These are phyloP conservation scores for Liriodendron chinense DNA, from an alignment of 164 flowering plant species.

Conservation along the genomic window DNA sequence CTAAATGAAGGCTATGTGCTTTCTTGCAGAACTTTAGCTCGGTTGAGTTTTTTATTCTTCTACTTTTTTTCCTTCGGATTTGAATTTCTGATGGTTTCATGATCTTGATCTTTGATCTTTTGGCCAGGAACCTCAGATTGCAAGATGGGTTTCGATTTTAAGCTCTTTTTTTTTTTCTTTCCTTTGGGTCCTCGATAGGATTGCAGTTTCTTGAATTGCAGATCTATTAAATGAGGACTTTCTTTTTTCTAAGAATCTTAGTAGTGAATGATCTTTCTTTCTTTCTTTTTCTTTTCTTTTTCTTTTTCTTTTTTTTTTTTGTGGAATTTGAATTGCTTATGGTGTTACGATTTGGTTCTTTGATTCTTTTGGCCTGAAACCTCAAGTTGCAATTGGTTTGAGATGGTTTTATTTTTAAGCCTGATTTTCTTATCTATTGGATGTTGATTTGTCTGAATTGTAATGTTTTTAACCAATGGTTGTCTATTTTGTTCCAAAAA, in stretches of 20 bases:
- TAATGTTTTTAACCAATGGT: too few species aligned
- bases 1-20: not conserved
- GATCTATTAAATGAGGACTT: too few species aligned
- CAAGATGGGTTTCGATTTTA: not conserved
- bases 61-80: constrained; percentile 12
- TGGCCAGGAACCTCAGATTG: not conserved
- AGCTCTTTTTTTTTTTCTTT: too few species aligned
- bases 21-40: not conserved
- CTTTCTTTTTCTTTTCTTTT: too few species aligned
- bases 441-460: too few species aligned
- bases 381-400: not conserved
- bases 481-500: not conserved
- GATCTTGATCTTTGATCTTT: not conserved
- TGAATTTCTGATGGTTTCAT: constrained; percentile 5
- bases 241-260: not conserved
- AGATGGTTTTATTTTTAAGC: not conserved
- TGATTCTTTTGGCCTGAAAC: not conserved
- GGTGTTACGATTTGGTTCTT: constrained; percentile 23
- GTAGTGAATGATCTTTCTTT: not conserved
- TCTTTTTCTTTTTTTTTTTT: too few species aligned
- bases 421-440: too few species aligned
- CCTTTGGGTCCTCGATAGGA: not conserved
- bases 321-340: constrained; percentile 1
- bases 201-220: not conserved
- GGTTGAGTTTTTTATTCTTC: not conserved